Conservation (phyloP, 345 rosid species). For the Arabis hirsuta region DNA sequence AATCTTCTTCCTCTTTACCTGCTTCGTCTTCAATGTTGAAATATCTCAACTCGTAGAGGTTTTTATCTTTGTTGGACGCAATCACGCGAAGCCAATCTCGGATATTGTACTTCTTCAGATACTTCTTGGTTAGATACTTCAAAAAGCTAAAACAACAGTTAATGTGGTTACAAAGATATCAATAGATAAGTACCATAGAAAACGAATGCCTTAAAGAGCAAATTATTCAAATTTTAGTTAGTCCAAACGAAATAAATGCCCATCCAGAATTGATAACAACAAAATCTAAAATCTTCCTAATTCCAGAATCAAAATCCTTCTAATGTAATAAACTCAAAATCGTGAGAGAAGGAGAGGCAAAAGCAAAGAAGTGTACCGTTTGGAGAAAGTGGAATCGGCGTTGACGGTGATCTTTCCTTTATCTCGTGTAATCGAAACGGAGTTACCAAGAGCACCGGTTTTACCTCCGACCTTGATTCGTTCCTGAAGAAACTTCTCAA, state of each 20-base stretch:
- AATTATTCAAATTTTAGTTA: too few species aligned
- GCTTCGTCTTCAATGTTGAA: conserved; percentile 79
- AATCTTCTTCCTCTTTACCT: conserved; percentile 66
- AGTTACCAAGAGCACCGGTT: conserved; percentile 75
- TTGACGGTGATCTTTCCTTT: conserved; percentile 63
- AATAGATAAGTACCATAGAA: background rate
- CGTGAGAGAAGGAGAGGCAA: background rate
- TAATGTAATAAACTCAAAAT: background rate
- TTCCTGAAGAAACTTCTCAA: conserved; percentile 85
- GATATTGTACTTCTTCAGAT: conserved; percentile 65
- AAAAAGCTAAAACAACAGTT: too few species aligned
- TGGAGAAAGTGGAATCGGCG: conserved; percentile 68
- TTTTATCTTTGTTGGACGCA: conserved; percentile 69
- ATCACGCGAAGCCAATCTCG: conserved; percentile 79
- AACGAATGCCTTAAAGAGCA: too few species aligned
- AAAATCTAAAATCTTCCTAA: too few species aligned
- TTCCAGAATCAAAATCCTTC: too few species aligned
- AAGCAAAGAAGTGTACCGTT: conserved; percentile 50
- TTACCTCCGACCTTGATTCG: conserved; percentile 87
- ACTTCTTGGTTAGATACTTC: conserved; percentile 79
- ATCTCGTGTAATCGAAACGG: conserved; percentile 55
- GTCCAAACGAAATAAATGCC: too few species aligned
- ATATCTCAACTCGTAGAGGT: conserved; percentile 63
- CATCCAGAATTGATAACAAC: too few species aligned
- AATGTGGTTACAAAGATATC: too few species aligned